Evolutionary conservation across 371 early-diverging fungal species (phyloP).

Genomic region (Circinella umbellata): DNA sequence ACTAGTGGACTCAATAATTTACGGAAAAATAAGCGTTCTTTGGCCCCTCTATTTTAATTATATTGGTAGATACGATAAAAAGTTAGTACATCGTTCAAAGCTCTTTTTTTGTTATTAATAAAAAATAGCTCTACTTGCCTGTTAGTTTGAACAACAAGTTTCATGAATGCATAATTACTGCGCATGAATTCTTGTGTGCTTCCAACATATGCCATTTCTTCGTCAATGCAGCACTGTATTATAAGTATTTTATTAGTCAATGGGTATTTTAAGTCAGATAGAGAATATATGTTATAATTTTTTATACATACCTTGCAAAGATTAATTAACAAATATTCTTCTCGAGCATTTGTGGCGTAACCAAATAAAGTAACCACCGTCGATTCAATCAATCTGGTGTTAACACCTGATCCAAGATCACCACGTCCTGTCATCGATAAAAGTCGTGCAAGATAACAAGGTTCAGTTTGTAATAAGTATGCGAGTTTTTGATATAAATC

Average conservation of each 20-base stretch:
- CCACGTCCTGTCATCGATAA: slow-evolving; percentile 78
- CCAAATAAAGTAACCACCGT: slow-evolving; percentile 95
- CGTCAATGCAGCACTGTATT: slow-evolving; percentile 77
- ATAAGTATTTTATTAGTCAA: slow-evolving; percentile 34
- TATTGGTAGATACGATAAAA: background rate
- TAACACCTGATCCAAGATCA: slow-evolving; percentile 46
- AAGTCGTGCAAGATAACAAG: slow-evolving; percentile 85
- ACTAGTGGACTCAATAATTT: slow-evolving; percentile 85
- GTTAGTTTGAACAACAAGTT: slow-evolving; percentile 90
- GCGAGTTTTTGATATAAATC: slow-evolving; percentile 92
- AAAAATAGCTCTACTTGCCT: slow-evolving; percentile 47
- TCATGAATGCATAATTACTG: slow-evolving; percentile 95
- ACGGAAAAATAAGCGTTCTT: slow-evolving; percentile 92
- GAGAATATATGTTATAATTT: slow-evolving; percentile 60
- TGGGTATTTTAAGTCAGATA: slow-evolving; percentile 9
- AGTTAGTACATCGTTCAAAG: no score
- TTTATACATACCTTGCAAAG: slow-evolving; percentile 77
- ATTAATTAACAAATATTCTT: slow-evolving; percentile 96
- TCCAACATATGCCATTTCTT: slow-evolving; percentile 84
- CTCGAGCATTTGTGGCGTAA: slow-evolving; percentile 93
- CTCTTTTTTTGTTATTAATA: background rate
- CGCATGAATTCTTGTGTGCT: slow-evolving; percentile 90
- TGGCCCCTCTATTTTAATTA: slow-evolving; percentile 75
- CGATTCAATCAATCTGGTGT: slow-evolving; percentile 80
- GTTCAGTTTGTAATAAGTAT: slow-evolving; percentile 96